Conservation (phyloP, 176 grass and related monocot genomes). For the Triticum urartu region DNA sequence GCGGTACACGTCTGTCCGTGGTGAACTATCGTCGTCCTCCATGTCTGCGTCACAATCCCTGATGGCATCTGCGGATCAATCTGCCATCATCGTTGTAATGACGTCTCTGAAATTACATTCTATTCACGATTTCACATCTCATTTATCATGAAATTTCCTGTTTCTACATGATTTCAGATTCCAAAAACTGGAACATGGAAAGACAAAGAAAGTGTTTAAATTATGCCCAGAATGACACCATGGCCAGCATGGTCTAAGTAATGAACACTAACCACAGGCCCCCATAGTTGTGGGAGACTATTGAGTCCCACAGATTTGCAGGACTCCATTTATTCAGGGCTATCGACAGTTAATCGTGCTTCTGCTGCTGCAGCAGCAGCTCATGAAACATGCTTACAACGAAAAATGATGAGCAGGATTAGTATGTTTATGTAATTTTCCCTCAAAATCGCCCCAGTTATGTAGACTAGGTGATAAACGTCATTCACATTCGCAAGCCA, state of each 20-base stretch:
- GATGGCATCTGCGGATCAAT: too few species aligned
- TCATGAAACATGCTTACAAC: neutral
- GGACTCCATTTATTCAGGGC: neutral
- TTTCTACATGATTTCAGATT: slow-evolving; percentile 16
- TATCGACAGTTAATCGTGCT: neutral
- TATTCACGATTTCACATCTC: neutral
- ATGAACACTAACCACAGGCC: neutral
- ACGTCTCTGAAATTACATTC: too few species aligned
- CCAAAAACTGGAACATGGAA: neutral
- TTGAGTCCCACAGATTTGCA: neutral
- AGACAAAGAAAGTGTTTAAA: neutral
- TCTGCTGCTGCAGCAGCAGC: neutral
- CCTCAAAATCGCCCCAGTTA: neutral
- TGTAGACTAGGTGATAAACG: neutral
- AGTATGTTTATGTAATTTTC: neutral
- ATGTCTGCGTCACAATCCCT: too few species aligned
- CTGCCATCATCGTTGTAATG: too few species aligned
- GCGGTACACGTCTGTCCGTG: too few species aligned
- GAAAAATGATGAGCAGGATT: neutral
- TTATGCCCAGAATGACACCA: neutral
- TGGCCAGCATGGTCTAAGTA: neutral
- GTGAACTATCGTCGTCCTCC: too few species aligned
- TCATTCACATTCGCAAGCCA: neutral
- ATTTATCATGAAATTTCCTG: neutral
- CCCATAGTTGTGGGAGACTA: neutral